Percentiles rank a stretch among this genome's conserved stretches.
Evolutionary conservation across 768 basidiomycete genomes (phyloP).

Genomic region (Boletus speciosus): DNA sequence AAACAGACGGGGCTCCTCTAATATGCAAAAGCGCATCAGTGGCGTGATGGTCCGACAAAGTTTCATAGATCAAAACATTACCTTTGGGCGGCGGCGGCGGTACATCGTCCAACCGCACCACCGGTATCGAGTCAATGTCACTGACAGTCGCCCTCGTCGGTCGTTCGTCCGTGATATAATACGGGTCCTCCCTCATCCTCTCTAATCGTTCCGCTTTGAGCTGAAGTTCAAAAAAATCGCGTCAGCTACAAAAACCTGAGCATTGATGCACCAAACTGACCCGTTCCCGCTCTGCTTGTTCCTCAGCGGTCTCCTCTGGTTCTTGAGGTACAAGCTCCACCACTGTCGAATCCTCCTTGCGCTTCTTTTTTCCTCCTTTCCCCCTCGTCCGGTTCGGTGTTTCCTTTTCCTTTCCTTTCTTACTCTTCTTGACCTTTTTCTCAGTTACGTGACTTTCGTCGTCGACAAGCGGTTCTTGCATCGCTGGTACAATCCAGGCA

Average conservation of each 20-base stretch:
- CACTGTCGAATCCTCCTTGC: constrained; percentile 18
- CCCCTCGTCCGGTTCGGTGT: constrained; percentile 21
- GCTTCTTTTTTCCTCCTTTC: constrained; percentile 47
- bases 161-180: constrained; percentile 75
- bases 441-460: constrained; percentile 37
- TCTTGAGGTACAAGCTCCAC: constrained; percentile 40
- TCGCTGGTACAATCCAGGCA: constrained; percentile 74
- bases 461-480: constrained; percentile 28
- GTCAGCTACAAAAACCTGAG: constrained; percentile 1
- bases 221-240: constrained; percentile 37
- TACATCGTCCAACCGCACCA: constrained; percentile 78
- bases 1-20: constrained; percentile 40
- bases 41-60: background rate
- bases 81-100: constrained; percentile 44
- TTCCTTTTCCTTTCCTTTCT: constrained; percentile 47
- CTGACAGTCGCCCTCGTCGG: constrained; percentile 38
- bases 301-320: constrained; percentile 54
- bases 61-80: background rate
- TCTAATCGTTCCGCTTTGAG: constrained; percentile 72
- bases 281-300: constrained; percentile 55
- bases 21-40: constrained; percentile 21
- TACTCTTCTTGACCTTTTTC: constrained; percentile 41
- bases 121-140: constrained; percentile 89
- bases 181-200: constrained; percentile 81
- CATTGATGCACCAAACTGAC: constrained; percentile 37